phyloP scores from a whole-genome alignment of 108 stramenopile genomes.

The Skeletonema menzelii region DNA sequence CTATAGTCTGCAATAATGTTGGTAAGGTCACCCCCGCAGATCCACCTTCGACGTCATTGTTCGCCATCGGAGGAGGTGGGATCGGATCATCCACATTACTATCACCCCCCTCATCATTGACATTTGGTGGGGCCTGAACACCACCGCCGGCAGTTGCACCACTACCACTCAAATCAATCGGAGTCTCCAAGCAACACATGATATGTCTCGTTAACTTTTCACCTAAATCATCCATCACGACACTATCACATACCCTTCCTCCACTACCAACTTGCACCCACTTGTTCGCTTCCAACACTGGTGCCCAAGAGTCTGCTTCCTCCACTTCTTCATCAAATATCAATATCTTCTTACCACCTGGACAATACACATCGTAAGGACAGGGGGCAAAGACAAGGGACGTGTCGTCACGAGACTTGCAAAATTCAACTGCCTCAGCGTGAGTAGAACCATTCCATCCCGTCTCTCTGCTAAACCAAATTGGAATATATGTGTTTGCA shows the following conservation, averaged over 20 bases:
- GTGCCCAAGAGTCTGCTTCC: slow-evolving; percentile 24
- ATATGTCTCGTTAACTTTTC: slow-evolving; percentile 32
- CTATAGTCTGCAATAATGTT: background rate
- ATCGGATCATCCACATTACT: background rate
- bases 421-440: slow-evolving; percentile 27
- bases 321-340: slow-evolving; percentile 14
- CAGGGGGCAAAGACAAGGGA: slow-evolving; percentile 16
- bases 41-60: background rate
- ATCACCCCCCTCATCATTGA: slow-evolving; percentile 3
- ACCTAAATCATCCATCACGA: background rate
- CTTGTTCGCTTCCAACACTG: slow-evolving; percentile 14
- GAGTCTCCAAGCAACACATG: slow-evolving; percentile 26
- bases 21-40: background rate
- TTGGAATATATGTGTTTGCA: slow-evolving; percentile 6
- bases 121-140: background rate
- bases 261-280: slow-evolving; percentile 40
- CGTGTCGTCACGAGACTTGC: slow-evolving; percentile 7
- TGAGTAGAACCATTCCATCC: slow-evolving; percentile 37
- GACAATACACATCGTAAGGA: slow-evolving; percentile 42
- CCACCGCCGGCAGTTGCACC: background rate
- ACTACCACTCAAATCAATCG: background rate
- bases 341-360: slow-evolving; percentile 9
- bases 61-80: background rate
- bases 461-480: slow-evolving; percentile 14
- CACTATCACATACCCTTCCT: slow-evolving; percentile 15